These are phyloP conservation scores for Alternaria metachromatica DNA, from an alignment of 2,329 filamentous ascomycete species.

Conservation along the genomic window DNA sequence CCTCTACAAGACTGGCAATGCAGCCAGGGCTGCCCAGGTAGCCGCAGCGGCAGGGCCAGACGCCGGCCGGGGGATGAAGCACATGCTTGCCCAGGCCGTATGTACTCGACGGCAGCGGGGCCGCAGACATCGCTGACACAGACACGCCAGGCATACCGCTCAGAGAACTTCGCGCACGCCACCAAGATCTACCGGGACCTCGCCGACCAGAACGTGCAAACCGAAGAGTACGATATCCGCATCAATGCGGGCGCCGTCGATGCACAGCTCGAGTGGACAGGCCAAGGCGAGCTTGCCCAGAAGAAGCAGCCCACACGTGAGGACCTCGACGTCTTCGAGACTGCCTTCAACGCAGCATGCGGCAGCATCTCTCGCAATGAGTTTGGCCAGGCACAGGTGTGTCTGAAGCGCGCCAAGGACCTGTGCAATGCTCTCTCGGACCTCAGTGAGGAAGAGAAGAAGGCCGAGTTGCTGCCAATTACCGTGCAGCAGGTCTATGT, in stretches of 20 bases:
- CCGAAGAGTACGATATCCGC: slow-evolving; percentile 74
- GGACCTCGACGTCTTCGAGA: slow-evolving; percentile 78
- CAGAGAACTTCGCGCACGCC: slow-evolving; percentile 74
- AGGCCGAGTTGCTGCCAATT: slow-evolving; percentile 76
- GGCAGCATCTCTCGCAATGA: slow-evolving; percentile 73
- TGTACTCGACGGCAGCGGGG: slow-evolving; percentile 18
- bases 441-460: slow-evolving; percentile 74
- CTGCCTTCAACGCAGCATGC: slow-evolving; percentile 81
- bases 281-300: slow-evolving; percentile 58
- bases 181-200: slow-evolving; percentile 69
- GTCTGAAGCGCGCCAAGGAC: slow-evolving; percentile 73
- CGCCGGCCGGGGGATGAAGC: slow-evolving; percentile 59
- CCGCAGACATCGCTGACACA: slow-evolving; percentile 19
- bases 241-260: slow-evolving; percentile 78
- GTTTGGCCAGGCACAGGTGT: slow-evolving; percentile 66
- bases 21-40: slow-evolving; percentile 67
- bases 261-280: slow-evolving; percentile 76
- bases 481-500: slow-evolving; percentile 78
- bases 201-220: slow-evolving; percentile 55
- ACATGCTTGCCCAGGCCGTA: slow-evolving; percentile 69
- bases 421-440: slow-evolving; percentile 78
- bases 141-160: slow-evolving; percentile 67
- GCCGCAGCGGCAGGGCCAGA: slow-evolving; percentile 48
- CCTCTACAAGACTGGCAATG: slow-evolving; percentile 78
- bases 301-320: slow-evolving; percentile 65